These are phyloP conservation scores for Alternaria incomplexa DNA, from an alignment of 2,329 filamentous ascomycete genomes.

Conservation along the genomic window DNA sequence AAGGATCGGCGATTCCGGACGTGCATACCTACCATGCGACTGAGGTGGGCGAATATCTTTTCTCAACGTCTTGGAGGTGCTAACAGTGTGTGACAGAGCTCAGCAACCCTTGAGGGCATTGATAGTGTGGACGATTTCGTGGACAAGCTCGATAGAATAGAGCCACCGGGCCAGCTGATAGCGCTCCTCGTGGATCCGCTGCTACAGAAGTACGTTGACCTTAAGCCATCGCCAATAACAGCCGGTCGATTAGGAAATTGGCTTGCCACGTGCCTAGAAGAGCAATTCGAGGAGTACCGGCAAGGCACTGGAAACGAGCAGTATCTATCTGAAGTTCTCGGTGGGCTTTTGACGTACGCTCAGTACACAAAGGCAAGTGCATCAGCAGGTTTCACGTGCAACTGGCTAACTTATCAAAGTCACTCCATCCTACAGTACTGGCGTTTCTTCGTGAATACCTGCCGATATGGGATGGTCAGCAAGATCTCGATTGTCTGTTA, in stretches of 20 bases:
- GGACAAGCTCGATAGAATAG: slow-evolving; percentile 75
- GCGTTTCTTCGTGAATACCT: slow-evolving; percentile 47
- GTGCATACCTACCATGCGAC: slow-evolving; percentile 77
- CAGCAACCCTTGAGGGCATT: slow-evolving; percentile 73
- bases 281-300: slow-evolving; percentile 36
- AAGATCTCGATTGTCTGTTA: slow-evolving; percentile 54
- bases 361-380: slow-evolving; percentile 43
- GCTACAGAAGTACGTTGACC: slow-evolving; percentile 74
- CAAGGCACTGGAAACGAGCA: slow-evolving; percentile 19
- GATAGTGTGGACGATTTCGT: slow-evolving; percentile 74
- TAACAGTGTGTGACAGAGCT: slow-evolving; percentile 34
- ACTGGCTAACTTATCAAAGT: slow-evolving; percentile 28
- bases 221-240: slow-evolving; percentile 48
- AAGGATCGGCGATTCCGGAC: slow-evolving; percentile 62
- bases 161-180: slow-evolving; percentile 81
- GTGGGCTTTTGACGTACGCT: slow-evolving; percentile 41
- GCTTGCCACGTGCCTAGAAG: slow-evolving; percentile 47
- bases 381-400: neutral
- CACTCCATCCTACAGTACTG: slow-evolving; percentile 35
- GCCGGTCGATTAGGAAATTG: slow-evolving; percentile 45
- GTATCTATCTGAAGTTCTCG: slow-evolving; percentile 40
- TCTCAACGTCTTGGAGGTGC: neutral
- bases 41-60: slow-evolving; percentile 54
- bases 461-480: slow-evolving; percentile 44
- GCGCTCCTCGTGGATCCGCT: slow-evolving; percentile 77